phyloP scores from a whole-genome alignment of 441 rosid genomes.

The Theobroma grandiflorum region DNA sequence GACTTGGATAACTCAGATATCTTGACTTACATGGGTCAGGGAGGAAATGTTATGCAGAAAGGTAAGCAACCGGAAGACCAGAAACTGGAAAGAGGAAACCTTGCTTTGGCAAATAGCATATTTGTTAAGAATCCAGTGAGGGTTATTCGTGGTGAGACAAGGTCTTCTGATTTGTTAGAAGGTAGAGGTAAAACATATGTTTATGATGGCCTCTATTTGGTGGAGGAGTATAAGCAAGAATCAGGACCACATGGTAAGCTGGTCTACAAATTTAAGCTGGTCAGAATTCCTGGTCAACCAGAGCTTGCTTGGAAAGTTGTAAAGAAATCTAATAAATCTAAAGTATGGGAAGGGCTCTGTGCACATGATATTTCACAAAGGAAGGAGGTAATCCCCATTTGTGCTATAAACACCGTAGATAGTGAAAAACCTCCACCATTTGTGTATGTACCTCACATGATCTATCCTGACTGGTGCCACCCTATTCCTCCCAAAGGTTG shows the following conservation, averaged over 20 bases:
- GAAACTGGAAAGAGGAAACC: constrained; percentile 80
- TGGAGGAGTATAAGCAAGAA: constrained; percentile 69
- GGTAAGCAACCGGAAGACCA: constrained; percentile 83
- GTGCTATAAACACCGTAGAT: constrained; percentile 78
- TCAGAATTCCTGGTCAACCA: constrained; percentile 76
- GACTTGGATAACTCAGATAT: constrained; percentile 74
- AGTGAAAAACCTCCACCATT: constrained; percentile 75
- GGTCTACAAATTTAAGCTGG: constrained; percentile 73
- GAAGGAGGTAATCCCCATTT: constrained; percentile 69
- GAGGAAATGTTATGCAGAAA: constrained; percentile 68
- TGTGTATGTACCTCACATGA: constrained; percentile 56
- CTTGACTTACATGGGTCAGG: constrained; percentile 83
- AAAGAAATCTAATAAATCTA: constrained; percentile 56
- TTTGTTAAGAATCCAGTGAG: constrained; percentile 74
- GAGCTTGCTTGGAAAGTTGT: constrained; percentile 91
- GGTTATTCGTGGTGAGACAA: constrained; percentile 64
- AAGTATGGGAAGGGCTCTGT: constrained; percentile 70
- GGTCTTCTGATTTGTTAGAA: constrained; percentile 47
- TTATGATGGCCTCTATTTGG: constrained; percentile 85
- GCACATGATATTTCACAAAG: constrained; percentile 73
- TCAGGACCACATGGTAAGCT: constrained; percentile 77
- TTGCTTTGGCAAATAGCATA: constrained; percentile 72
- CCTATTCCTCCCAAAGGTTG: constrained; percentile 66
- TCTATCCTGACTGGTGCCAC: constrained; percentile 64
- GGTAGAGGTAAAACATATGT: constrained; percentile 55